phyloP scores from a whole-genome alignment of 2,329 filamentous ascomycete species.

The Aureobasidium leucospermi region DNA sequence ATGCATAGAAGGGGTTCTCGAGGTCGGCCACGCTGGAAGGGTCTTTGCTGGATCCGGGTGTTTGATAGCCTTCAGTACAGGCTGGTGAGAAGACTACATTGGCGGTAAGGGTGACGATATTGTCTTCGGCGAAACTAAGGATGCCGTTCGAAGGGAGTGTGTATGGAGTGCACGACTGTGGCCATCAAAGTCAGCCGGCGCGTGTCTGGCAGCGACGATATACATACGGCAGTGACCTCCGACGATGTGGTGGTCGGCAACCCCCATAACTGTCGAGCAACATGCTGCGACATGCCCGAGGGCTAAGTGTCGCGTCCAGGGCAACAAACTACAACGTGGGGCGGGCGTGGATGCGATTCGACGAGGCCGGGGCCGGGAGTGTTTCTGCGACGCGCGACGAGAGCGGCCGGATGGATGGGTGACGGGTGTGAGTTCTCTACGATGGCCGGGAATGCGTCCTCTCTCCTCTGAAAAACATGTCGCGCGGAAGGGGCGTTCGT shows the following conservation, averaged over 20 bases:
- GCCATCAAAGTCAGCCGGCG: neutral
- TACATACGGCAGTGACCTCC: constrained; percentile 4
- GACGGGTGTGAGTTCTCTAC: neutral
- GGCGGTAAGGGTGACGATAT: constrained; percentile 52
- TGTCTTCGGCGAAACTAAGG: constrained; percentile 45
- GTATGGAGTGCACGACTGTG: constrained; percentile 53
- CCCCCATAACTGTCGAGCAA: constrained; percentile 27
- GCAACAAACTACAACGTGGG: constrained; percentile 19
- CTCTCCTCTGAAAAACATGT: constrained; percentile 7
- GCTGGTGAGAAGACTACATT: constrained; percentile 54
- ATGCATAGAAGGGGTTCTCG: constrained; percentile 85
- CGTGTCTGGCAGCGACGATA: neutral
- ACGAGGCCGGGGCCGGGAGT: neutral
- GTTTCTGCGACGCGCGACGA: neutral
- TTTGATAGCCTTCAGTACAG: constrained; percentile 39
- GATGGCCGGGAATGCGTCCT: constrained; percentile 1
- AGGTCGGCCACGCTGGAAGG: constrained; percentile 56
- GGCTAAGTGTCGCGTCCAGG: constrained; percentile 8
- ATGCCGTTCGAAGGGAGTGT: constrained; percentile 53
- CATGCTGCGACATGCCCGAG: constrained; percentile 12
- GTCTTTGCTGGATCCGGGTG: constrained; percentile 34
- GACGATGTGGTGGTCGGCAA: constrained; percentile 20
- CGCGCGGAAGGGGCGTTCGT: neutral
- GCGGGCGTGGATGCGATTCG: neutral
- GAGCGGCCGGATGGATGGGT: neutral